A percentile compares a stretch with the other conserved stretches of the same genome.
phyloP scores from a whole-genome alignment of 257 asterid genomes.

The Penstemon davidsonii region DNA sequence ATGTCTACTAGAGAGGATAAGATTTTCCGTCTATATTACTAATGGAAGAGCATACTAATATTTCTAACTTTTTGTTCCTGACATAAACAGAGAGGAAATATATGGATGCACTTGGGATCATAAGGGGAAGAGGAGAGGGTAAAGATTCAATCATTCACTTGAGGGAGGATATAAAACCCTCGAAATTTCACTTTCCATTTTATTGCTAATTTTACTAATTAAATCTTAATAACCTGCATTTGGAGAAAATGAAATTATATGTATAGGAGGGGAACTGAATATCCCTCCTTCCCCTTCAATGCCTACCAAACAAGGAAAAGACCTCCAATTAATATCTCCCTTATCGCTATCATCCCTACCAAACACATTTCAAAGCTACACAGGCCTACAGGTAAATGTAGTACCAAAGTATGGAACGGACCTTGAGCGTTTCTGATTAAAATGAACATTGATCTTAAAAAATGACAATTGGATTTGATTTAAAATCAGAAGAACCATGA shows the following conservation, averaged over 20 bases:
- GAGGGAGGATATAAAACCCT: neutral
- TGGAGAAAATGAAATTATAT: neutral
- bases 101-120: neutral
- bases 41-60: neutral
- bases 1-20: neutral
- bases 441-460: neutral
- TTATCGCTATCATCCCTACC: neutral
- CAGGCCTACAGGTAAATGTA: conserved; percentile 10
- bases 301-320: neutral
- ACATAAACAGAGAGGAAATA: conserved; percentile 12
- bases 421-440: neutral
- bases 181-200: neutral
- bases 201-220: neutral
- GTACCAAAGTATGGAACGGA: conserved; percentile 14
- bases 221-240: neutral
- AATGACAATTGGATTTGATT: too few species aligned
- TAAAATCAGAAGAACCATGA: conserved; percentile 2
- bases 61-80: neutral
- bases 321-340: neutral
- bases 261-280: neutral
- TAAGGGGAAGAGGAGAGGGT: neutral
- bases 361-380: neutral
- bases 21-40: conserved; percentile 15
- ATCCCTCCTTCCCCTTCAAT: neutral
- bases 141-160: neutral